Evolutionary conservation across 805 yeast genomes (phyloP), one percentile per base, ranked within the genome.

Genomic region (Starmera caribaea): DNA sequence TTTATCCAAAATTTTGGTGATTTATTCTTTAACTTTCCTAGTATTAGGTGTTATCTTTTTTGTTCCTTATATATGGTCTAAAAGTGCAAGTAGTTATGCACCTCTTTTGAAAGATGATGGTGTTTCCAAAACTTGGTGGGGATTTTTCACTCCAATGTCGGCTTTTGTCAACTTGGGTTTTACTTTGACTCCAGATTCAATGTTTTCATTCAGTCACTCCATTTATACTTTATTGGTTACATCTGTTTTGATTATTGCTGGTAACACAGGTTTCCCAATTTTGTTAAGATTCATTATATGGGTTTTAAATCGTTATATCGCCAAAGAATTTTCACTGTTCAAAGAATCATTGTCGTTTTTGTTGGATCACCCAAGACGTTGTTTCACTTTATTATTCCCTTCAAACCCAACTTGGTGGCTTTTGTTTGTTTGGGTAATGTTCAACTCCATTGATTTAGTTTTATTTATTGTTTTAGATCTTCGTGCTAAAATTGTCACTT

Each of bases 331-430:
- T 28, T 79, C 90, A 0, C 62, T 75, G 44, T 49, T 59, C 26
- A 73, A 73, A 42, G 97, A 92, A 53, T 81, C 94, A 6, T 62
- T 88, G n/a, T 89, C 85, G 0, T 92, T 92, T 50, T 60, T 92
- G 42, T 66, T 92, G 33, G 97, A 89, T 46, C 98, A 92, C 58
- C 98, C 98, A 2, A 78, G 98, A 54, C 81, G 98, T 52, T 92
- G 98, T 57, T 92, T 90, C 55, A 88, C 97, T 5, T 63, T 92
- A 42, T 65, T 92, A 41, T 92, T 92, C 51, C 97, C 97, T 0
- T 74, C 90, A 3, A 79, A 80, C 2, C 94, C 97, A 3, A 90
- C 97, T 0, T 86, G 95, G 95, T 88, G 96, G 96, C 67, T 92
- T 35, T 68, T 88, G 38, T 68, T 76, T 41, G 84, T 89, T 15